Percentiles rank a stretch among this genome's conserved stretches.
Conservation (phyloP, 1,139 yeast species). For the Candida labiduridarum region DNA sequence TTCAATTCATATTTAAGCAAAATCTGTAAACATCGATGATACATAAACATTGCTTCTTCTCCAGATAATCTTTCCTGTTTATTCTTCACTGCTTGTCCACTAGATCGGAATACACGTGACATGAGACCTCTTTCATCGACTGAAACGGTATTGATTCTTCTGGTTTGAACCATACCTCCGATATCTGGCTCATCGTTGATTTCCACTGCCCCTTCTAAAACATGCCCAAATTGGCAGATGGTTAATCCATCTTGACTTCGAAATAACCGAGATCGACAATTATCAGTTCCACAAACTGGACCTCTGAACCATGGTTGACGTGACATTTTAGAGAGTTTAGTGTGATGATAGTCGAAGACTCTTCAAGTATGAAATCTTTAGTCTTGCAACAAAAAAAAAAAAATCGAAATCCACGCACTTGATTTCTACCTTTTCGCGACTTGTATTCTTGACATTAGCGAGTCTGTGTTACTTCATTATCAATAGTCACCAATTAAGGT, state of each 20-base stretch:
- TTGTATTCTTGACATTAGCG: background rate
- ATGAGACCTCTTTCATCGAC: slow-evolving; percentile 24
- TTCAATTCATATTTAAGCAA: slow-evolving; percentile 54
- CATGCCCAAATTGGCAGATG: slow-evolving; percentile 90
- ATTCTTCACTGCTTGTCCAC: slow-evolving; percentile 5
- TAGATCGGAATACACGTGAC: slow-evolving; percentile 14
- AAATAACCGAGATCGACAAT: slow-evolving; percentile 82
- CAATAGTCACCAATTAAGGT: too few relatives aligned
- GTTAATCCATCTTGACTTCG: slow-evolving; percentile 71
- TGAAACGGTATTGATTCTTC: slow-evolving; percentile 49
- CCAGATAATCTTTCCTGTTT: slow-evolving; percentile 48
- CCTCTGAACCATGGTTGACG: slow-evolving; percentile 62
- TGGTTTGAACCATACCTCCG: slow-evolving; percentile 48
- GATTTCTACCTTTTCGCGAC: too few relatives aligned
- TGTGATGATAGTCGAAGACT: background rate
- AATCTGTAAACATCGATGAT: slow-evolving; percentile 55
- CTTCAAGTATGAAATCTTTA: too few relatives aligned
- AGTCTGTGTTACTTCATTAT: too few relatives aligned
- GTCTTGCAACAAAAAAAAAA: too few relatives aligned
- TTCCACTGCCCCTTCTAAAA: slow-evolving; percentile 78
- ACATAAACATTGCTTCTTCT: slow-evolving; percentile 47
- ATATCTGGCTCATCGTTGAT: slow-evolving; percentile 80
- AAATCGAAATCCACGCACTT: too few relatives aligned
- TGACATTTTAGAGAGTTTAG: slow-evolving; percentile 14
- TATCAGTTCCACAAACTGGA: slow-evolving; percentile 83